Base-by-base conservation (phyloP, 176 grass and related monocot genomes). In the Zoysia japonica region DNA sequence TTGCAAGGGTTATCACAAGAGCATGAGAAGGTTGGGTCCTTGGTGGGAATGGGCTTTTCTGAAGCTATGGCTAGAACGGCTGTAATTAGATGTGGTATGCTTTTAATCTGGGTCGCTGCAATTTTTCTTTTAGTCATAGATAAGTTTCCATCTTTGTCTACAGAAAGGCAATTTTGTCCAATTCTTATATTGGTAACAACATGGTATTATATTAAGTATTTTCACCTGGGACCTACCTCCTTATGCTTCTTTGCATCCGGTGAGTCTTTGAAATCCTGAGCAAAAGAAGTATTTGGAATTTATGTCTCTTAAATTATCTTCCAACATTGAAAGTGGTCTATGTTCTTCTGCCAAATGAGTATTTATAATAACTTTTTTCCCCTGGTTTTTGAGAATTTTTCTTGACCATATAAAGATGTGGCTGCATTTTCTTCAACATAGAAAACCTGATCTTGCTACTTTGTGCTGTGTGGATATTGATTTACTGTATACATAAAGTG, bases 71-170 rank as follows among this genome's bases (percentile, higher is more conserved):
- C 82, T 9, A 68, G 67, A 65, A 61, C 75, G 78, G 90, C 92
- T 48, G 74, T 98, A 38, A 44, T 75, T 40, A 95, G 85, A 98
- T 98, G 96, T 8, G 96, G 92, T 98, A 88, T 76, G 69, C 75
- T 88, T 40, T 85, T 47, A 35, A 16, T 72, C 47, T n/a, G 64
- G 73, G 47, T 19, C 47, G 20, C 20, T 86, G 20, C 39, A 11
- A 7, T 52, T 89, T 57, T 53, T 3, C n/a, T 65, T 64, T 17
- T 64, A 13, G 8, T 50, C 28, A 19, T 57, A n/a, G 19, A 57
- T 57, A 57, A n/a, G 16, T 59, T 59, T 17, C 48, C 48, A 49
- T n/a, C 17, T 59, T 59, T 19, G 6, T 7, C 55, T 11, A 7
- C 5, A 6, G 54, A 57, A 7, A 7, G 17, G 6, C 17, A 5